Evolutionary conservation across 805 yeast species (phyloP).

Genomic region (Monosporozyma servazzii): DNA sequence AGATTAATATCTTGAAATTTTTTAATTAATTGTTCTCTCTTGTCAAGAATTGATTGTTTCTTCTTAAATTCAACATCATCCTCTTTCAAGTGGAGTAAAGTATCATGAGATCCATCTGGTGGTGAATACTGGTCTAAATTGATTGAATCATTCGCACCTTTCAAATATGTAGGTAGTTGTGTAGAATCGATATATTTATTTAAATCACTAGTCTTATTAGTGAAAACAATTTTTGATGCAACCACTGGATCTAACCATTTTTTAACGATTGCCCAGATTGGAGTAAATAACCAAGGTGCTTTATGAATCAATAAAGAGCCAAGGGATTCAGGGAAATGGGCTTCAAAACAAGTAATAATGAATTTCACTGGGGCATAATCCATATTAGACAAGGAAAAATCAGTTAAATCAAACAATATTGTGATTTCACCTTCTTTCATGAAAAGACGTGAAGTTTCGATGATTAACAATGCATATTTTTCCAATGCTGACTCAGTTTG

Average conservation of each 20-base stretch:
- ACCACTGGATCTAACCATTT: slow-evolving; percentile 96
- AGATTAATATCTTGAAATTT: slow-evolving; percentile 56
- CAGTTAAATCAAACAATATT: slow-evolving; percentile 77
- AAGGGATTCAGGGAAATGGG: slow-evolving; percentile 90
- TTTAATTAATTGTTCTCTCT: slow-evolving; percentile 47
- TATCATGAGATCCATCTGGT: slow-evolving; percentile 56
- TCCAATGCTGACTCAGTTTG: slow-evolving; percentile 67
- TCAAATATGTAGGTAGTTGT: slow-evolving; percentile 60
- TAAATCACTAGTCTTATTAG: slow-evolving; percentile 61
- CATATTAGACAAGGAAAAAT: slow-evolving; percentile 84
- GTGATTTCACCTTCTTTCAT: slow-evolving; percentile 74
- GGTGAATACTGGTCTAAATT: slow-evolving; percentile 47
- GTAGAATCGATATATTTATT: slow-evolving; percentile 48
- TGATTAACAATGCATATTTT: slow-evolving; percentile 60
- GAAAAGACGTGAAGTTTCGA: slow-evolving; percentile 75
- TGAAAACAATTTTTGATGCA: slow-evolving; percentile 80
- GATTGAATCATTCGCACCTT: slow-evolving; percentile 53
- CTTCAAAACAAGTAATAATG: slow-evolving; percentile 82
- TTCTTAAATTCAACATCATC: slow-evolving; percentile 26
- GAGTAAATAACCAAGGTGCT: slow-evolving; percentile 95
- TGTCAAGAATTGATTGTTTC: slow-evolving; percentile 29
- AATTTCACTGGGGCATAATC: slow-evolving; percentile 88
- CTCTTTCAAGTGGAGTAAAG: slow-evolving; percentile 30
- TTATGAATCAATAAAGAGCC: slow-evolving; percentile 79
- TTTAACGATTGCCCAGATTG: slow-evolving; percentile 88